Base-by-base conservation (phyloP, 805 yeast species). In the Ascoidea asiatica region DNA sequence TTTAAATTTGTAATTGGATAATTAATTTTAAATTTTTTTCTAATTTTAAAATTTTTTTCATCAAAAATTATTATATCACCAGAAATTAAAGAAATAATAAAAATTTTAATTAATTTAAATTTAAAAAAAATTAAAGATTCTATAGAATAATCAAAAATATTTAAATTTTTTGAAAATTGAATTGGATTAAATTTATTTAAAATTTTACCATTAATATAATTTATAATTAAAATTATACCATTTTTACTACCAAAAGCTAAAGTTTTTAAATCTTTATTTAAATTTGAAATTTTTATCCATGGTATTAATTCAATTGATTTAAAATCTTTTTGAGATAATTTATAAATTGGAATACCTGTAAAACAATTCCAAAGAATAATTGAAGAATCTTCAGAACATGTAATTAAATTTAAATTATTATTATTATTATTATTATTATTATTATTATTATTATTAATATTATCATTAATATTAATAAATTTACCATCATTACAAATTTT, bases 301-400 rank as follows among this genome's bases (percentile, higher is more conserved):
- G 96, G 94, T 44, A 92, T 83, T 48, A 70, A 67, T 44, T 73
- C 70, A n/a, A 58, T 52, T 23, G 92, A 94, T 56, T 77, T 81
- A 58, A 87, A 75, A 47, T 80, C 83, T 20, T 69, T 68, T 20
- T 77, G 74, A 45, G 73, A 71, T 48, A 85, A 65, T 55, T 79
- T 82, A 67, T 77, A 90, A 50, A 74, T 70, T 36, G 77, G 76
- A 41, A 75, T 77, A 23, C 79, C 79, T 4, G 90, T 79, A 65
- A 76, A 89, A 46, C 89, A 84, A 57, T 88, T 86, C 97, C 97
- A 90, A 47, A 79, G 79, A 46, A 89, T 79, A 33, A 92, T 74
- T 4, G 86, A 67, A 22, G 95, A 88, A 62, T 92, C 97, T 50
- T 87, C 89, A 19, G 95, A 78, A 19, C 78, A 67, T 1, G 95